phyloP scores from a whole-genome alignment of 306 rosid species.

The Echinosophora koreensis region DNA sequence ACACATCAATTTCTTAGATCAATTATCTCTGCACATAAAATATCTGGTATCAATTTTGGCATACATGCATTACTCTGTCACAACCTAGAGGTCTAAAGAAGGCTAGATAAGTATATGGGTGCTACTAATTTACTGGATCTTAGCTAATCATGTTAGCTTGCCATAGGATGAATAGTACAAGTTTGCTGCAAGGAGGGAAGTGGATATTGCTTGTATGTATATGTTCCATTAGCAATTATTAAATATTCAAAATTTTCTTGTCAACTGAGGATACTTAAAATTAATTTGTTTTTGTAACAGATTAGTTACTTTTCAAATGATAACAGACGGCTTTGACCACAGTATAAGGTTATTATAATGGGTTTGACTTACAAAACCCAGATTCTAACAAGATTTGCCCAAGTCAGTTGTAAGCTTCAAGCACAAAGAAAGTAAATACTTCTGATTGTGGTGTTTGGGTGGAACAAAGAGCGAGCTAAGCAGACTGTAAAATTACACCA shows the following conservation, averaged over 20 bases:
- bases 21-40: conserved; percentile 24
- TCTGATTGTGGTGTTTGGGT: not conserved
- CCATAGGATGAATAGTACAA: conserved; percentile 31
- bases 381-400: conserved; percentile 3
- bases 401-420: conserved; percentile 23
- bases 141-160: conserved; percentile 9
- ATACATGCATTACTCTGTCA: conserved; percentile 36
- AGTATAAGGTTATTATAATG: conserved; percentile 1
- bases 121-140: conserved; percentile 31
- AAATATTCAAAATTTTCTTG: not conserved
- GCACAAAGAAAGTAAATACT: not conserved
- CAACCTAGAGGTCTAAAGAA: conserved; percentile 29
- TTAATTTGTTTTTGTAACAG: conserved; percentile 20
- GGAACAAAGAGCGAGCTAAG: conserved; percentile 19
- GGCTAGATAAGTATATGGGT: conserved; percentile 9
- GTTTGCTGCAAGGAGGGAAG: conserved; percentile 21
- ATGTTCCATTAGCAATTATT: conserved; percentile 21
- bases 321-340: conserved; percentile 27
- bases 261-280: conserved; percentile 9
- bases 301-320: conserved; percentile 16
- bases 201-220: not conserved
- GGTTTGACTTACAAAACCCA: conserved; percentile 25
- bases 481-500: conserved; percentile 7
- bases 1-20: conserved; percentile 37
- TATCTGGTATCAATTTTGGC: conserved; percentile 20